Percentiles rank a stretch among this genome's conserved stretches.
These are phyloP conservation scores for Cryptosporidium bovis DNA, from an alignment of 169 alveolate species.

Conservation along the genomic window DNA sequence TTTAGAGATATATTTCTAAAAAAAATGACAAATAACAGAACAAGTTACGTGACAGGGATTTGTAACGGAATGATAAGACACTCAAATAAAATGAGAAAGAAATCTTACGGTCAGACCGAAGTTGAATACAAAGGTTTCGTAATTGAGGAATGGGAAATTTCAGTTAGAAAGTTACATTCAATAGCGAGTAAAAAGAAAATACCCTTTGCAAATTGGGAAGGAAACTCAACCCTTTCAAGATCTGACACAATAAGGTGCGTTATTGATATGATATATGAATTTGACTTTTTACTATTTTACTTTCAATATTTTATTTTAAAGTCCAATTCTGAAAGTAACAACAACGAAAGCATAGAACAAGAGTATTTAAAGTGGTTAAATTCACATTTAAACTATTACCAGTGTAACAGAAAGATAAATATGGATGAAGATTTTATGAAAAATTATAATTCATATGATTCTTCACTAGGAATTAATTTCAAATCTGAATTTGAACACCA, in stretches of 20 bases:
- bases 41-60: slow-evolving; percentile 9
- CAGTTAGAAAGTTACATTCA: slow-evolving; percentile 58
- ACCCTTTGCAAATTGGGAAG: slow-evolving; percentile 52
- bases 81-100: slow-evolving; percentile 1
- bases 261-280: slow-evolving; percentile 66
- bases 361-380: slow-evolving; percentile 19
- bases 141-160: slow-evolving; percentile 70
- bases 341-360: neutral
- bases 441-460: slow-evolving; percentile 6
- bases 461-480: neutral
- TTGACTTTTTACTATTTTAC: slow-evolving; percentile 47
- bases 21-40: slow-evolving; percentile 22
- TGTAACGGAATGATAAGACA: slow-evolving; percentile 16
- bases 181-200: slow-evolving; percentile 36
- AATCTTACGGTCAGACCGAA: too few relatives aligned
- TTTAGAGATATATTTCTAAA: slow-evolving; percentile 1
- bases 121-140: neutral
- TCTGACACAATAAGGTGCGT: slow-evolving; percentile 40
- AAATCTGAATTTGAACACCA: slow-evolving; percentile 11
- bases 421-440: neutral
- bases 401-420: slow-evolving; percentile 13
- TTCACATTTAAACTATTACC: slow-evolving; percentile 1
- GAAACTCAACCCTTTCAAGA: slow-evolving; percentile 27
- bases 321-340: neutral
- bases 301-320: slow-evolving; percentile 1